Evolutionary conservation across 2,329 filamentous ascomycete species (phyloP), one percentile per base, ranked within the genome.

Genomic region (Penicillium frequentans): DNA sequence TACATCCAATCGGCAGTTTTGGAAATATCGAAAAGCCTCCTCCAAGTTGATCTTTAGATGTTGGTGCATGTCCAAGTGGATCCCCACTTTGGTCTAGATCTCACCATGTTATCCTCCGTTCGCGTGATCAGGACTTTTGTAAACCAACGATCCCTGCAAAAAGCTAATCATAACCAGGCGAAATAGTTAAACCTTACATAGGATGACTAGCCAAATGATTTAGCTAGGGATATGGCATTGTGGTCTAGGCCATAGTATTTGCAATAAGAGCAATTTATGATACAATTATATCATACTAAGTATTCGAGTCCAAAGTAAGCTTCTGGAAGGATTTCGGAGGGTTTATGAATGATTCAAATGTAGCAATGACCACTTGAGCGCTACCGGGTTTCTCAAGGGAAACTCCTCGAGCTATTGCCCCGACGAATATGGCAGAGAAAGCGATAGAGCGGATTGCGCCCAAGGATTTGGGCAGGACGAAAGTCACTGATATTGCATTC

Each of bases 21-120:
- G 29, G 4, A 13, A 13, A 5, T 27, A 19, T 11, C 11, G 4
- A n/a, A 13, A 19, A 13, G 6, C 5, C 16, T 16, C 35, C 16
- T 6, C 35, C 8, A n/a, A 8, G 6, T 37, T 10, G 16, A 31
- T 47, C 0, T 21, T 33, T 16, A 21, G 27, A 16, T 33, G 49
- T 46, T 35, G 10, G 11, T 33, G 24, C 19, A 21, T 44, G 11
- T 47, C 27, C 16, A 16, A 11, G 42, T 47, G 33, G 26, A 49
- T 42, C 54, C 46, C 54, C 51, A 13, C 57, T 50, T 44, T 54
- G n/a, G 27, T n/a, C 31, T 11, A 39, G 19, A 62, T 56, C 39
- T 64, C 61, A 57, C 47, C 62, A 64, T 59, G 51, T 59, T 63
- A 58, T 62, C 57, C 57, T 60, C 62, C 62, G 62, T 54, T 64